These are phyloP conservation scores for Fusarium secorum DNA, from an alignment of 2,329 filamentous ascomycete species.

Conservation along the genomic window DNA sequence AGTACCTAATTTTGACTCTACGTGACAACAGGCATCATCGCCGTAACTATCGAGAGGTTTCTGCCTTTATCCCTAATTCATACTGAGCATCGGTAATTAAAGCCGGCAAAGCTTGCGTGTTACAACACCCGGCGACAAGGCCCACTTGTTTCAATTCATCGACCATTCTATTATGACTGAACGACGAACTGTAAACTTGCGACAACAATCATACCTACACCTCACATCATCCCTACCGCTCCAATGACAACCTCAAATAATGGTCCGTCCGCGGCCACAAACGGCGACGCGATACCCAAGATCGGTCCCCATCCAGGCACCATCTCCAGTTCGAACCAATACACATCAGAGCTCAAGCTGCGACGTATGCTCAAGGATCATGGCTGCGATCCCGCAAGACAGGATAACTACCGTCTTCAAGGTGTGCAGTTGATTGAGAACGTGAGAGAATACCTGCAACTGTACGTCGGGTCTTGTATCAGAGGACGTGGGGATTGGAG, in stretches of 20 bases:
- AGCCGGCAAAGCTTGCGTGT: rapidly evolving
- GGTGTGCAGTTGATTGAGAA: conserved; percentile 90
- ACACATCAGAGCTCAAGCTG: conserved; percentile 82
- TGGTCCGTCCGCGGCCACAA: conserved; percentile 14
- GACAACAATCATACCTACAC: background rate
- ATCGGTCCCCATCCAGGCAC: conserved; percentile 57
- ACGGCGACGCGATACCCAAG: conserved; percentile 35
- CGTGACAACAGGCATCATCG: background rate
- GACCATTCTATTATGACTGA: background rate
- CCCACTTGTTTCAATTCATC: background rate
- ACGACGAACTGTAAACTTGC: background rate
- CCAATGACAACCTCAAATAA: conserved; percentile 23
- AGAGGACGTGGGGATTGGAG: background rate
- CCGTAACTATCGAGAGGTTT: background rate
- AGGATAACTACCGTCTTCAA: conserved; percentile 82
- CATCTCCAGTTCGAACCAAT: conserved; percentile 67
- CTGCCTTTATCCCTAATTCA: background rate
- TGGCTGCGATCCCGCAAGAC: conserved; percentile 76
- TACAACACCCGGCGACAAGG: too few species aligned
- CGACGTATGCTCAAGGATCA: conserved; percentile 74
- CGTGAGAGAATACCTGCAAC: conserved; percentile 77
- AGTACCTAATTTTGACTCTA: background rate
- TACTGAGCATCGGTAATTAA: background rate
- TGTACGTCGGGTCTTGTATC: conserved; percentile 58
- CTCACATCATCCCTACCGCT: background rate